Percentiles rank a stretch among this genome's conserved stretches.
phyloP scores from a whole-genome alignment of 2,329 filamentous ascomycete species.

The Neurospora sp. region DNA sequence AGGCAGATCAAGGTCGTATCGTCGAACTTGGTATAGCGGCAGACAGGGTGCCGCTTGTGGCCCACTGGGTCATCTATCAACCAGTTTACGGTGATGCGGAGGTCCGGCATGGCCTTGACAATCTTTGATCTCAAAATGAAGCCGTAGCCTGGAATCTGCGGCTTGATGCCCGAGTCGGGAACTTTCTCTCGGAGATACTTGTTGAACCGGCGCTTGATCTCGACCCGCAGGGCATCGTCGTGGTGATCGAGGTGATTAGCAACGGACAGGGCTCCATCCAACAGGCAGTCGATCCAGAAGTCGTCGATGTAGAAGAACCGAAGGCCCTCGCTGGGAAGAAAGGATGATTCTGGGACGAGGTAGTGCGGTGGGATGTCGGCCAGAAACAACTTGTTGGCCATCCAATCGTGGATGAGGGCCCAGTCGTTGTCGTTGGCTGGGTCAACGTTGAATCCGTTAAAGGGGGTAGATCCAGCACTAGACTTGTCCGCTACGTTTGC shows the following conservation, averaged over 20 bases:
- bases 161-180: slow-evolving; percentile 9
- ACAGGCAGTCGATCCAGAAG: slow-evolving; percentile 31
- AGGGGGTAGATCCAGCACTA: too few species aligned
- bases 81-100: slow-evolving; percentile 11
- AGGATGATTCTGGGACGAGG: slow-evolving; percentile 27
- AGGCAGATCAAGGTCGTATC: slow-evolving; percentile 25
- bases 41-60: slow-evolving; percentile 15
- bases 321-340: slow-evolving; percentile 27
- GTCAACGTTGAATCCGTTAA: too few species aligned
- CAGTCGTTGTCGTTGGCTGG: slow-evolving; percentile 23
- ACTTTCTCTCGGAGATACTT: slow-evolving; percentile 18
- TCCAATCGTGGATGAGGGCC: slow-evolving; percentile 25
- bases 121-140: slow-evolving; percentile 29
- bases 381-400: slow-evolving; percentile 29
- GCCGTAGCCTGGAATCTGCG: slow-evolving; percentile 28
- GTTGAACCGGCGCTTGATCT: slow-evolving; percentile 18
- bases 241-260: slow-evolving; percentile 28
- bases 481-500: too few species aligned
- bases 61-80: slow-evolving; percentile 10
- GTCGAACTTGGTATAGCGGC: slow-evolving; percentile 23
- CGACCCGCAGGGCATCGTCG: slow-evolving; percentile 2
- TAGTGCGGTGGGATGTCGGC: slow-evolving; percentile 29
- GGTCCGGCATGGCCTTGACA: slow-evolving; percentile 28
- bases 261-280: slow-evolving; percentile 33
- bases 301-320: slow-evolving; percentile 36